These are phyloP conservation scores for Cercospora sp. DNA, from an alignment of 2,329 filamentous ascomycete genomes.

Conservation along the genomic window DNA sequence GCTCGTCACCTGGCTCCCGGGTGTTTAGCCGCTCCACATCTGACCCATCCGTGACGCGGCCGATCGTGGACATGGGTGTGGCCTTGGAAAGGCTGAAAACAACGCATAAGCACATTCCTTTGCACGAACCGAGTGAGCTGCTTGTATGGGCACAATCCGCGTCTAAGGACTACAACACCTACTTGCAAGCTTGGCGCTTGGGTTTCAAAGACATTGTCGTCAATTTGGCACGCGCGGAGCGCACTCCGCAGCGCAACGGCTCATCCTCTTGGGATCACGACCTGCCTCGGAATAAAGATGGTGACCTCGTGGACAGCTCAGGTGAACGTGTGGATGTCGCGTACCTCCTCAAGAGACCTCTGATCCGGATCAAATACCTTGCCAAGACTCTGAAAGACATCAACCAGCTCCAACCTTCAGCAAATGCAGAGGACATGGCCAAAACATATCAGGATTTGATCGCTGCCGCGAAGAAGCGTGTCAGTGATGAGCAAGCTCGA, in stretches of 20 bases:
- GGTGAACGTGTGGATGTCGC: slow-evolving; percentile 93
- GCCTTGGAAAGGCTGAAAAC: slow-evolving; percentile 80
- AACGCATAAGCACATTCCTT: slow-evolving; percentile 76
- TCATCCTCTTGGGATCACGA: slow-evolving; percentile 55
- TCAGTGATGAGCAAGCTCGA: slow-evolving; percentile 70
- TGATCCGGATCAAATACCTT: slow-evolving; percentile 85
- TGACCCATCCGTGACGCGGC: slow-evolving; percentile 69
- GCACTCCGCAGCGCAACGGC: slow-evolving; percentile 35
- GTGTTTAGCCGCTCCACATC: slow-evolving; percentile 41
- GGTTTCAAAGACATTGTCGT: slow-evolving; percentile 95
- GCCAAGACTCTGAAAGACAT: slow-evolving; percentile 76
- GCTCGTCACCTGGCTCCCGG: slow-evolving; percentile 44
- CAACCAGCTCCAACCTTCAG: slow-evolving; percentile 56
- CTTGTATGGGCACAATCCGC: slow-evolving; percentile 79
- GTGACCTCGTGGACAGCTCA: slow-evolving; percentile 61
- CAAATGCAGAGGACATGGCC: slow-evolving; percentile 60
- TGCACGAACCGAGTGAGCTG: slow-evolving; percentile 69
- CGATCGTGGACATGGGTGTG: slow-evolving; percentile 92
- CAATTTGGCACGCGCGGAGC: slow-evolving; percentile 75
- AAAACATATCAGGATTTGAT: slow-evolving; percentile 70
- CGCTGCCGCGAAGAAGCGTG: slow-evolving; percentile 70
- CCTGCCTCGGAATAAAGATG: slow-evolving; percentile 59
- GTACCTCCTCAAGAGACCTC: slow-evolving; percentile 82
- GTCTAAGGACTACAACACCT: slow-evolving; percentile 77
- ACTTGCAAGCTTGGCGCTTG: slow-evolving; percentile 83